These are phyloP conservation scores for Vanrija pseudolonga DNA, from an alignment of 1,284 basidiomycete species.

Conservation along the genomic window DNA sequence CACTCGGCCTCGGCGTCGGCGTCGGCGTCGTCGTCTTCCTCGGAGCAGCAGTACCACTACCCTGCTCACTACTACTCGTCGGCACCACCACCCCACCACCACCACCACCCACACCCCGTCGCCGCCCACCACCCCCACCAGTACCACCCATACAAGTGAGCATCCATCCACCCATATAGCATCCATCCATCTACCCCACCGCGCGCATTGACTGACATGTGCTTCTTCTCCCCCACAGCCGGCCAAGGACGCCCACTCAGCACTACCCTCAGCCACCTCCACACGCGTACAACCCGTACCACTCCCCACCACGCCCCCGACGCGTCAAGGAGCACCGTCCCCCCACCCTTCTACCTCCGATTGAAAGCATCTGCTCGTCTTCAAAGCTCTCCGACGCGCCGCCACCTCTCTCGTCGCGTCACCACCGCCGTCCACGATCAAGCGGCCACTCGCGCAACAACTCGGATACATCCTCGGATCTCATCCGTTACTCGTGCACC, in stretches of 20 bases:
- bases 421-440: no score
- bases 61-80: neutral
- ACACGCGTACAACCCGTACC: neutral
- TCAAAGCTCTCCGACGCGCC: constrained; percentile 1
- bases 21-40: no score
- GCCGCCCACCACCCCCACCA: neutral
- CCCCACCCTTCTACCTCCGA: neutral
- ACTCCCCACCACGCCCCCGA: constrained; percentile 1
- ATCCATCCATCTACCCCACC: neutral
- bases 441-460: no score
- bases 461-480: no score
- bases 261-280: constrained; percentile 2
- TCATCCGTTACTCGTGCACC: neutral
- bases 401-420: neutral
- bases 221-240: no score
- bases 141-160: constrained; percentile 9
- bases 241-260: neutral
- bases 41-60: neutral
- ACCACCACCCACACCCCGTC: neutral
- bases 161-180: neutral
- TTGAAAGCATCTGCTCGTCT: neutral
- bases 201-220: neutral
- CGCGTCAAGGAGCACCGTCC: neutral
- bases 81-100: neutral
- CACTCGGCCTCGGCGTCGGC: no score